Evolutionary conservation across 2,329 filamentous ascomycete genomes (phyloP), one percentile per base, ranked within the genome.

Genomic region (Apiospora malaysiana): DNA sequence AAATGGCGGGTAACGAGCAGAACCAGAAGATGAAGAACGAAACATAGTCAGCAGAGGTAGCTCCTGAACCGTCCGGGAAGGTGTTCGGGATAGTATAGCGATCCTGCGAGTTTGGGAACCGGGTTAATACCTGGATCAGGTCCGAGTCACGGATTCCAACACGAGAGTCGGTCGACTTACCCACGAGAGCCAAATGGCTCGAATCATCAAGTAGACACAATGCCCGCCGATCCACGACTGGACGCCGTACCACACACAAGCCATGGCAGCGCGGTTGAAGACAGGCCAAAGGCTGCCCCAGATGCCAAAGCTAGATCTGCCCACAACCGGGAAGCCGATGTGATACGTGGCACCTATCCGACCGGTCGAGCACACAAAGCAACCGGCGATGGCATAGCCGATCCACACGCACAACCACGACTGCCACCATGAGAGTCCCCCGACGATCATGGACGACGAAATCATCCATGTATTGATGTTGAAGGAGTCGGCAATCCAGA

Each of bases 401-500:
- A 95, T 83, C 91, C 94, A 95, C 59, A 97, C 93, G 78, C 93
- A 94, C n/a, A 94, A 83, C 91, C 92, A 94, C 2, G 93, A 92
- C 82, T 97, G 94, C 94, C 94, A 97, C 94, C 94, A 97, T 9
- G 93, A 93, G 27, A 97, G 85, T 16, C 94, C 93, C 66, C 83
- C 85, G 1, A 92, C 88, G 45, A 97, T 93, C 89, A 94, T 94
- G 47, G 92, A 91, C 1, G 92, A 94, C 0, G 93, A 92, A 73
- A 97, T 96, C 93, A 97, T 97, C 94, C 94, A 97, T 1, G 94
- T 96, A 81, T 95, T 96, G 79, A 96, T 94, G 80, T 95, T 95
- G 84, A 95, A 94, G 0, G 90, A 92, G 82, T 95, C 93, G 42
- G 93, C 92, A 77, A 96, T 88, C 93, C 93, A 95, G 79, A 96